Conservation (phyloP, 2,329 filamentous ascomycete species). For the Neonectria punicea region DNA sequence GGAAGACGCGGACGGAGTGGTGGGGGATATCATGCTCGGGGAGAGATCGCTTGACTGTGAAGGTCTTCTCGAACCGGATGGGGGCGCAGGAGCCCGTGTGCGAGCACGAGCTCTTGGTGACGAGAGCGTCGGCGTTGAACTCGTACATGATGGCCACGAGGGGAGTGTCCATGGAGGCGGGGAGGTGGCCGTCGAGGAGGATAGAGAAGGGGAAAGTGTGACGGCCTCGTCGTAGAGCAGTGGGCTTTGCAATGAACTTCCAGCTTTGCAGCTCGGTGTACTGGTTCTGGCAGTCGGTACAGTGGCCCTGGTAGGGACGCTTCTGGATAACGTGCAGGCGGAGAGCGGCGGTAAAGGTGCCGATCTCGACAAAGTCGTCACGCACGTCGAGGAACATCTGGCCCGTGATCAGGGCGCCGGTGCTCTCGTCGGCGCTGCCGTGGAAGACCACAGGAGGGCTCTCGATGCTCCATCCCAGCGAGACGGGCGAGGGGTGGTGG, state of each 20-base stretch:
- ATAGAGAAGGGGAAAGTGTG: conserved; percentile 92
- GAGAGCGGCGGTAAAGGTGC: conserved; percentile 78
- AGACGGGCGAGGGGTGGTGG: conserved; percentile 52
- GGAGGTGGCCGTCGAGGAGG: conserved; percentile 85
- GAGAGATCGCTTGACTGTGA: conserved; percentile 84
- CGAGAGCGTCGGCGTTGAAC: conserved; percentile 74
- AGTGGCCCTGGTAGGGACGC: conserved; percentile 83
- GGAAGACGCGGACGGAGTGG: conserved; percentile 93
- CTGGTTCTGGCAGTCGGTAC: conserved; percentile 78
- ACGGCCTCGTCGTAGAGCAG: conserved; percentile 61
- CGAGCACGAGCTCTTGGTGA: conserved; percentile 64
- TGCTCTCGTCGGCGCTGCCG: conserved; percentile 77
- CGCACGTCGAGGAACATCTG: conserved; percentile 80
- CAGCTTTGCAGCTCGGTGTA: conserved; percentile 81
- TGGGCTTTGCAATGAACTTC: conserved; percentile 74
- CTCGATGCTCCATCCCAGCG: conserved; percentile 74
- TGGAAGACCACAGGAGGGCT: conserved; percentile 89
- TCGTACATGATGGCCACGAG: conserved; percentile 82
- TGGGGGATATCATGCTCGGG: conserved; percentile 80
- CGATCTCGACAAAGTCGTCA: conserved; percentile 73
- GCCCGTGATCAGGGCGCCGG: conserved; percentile 86
- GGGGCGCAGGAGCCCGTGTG: conserved; percentile 52
- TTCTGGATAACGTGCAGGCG: conserved; percentile 79
- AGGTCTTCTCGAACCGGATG: conserved; percentile 72
- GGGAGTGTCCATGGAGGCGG: conserved; percentile 80